These are phyloP conservation scores for Evernia prunastri DNA, from an alignment of 495 filamentous ascomycete genomes.

Conservation along the genomic window DNA sequence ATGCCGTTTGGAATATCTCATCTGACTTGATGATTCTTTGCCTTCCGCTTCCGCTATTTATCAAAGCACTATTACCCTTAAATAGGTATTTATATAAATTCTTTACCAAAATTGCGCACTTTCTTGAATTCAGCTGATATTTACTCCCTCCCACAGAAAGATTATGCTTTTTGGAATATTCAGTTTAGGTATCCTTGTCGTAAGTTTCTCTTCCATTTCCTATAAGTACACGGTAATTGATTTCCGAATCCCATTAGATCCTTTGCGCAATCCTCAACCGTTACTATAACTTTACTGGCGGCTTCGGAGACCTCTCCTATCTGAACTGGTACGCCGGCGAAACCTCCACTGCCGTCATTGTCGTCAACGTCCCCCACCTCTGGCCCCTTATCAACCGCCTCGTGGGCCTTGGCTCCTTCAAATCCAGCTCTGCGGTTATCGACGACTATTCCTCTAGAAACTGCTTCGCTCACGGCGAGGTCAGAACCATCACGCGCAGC, in stretches of 20 bases:
- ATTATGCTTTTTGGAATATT: conserved; percentile 43
- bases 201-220: conserved; percentile 52
- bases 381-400: too few relatives aligned
- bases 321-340: conserved; percentile 63
- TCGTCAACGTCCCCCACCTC: conserved; percentile 56
- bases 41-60: conserved; percentile 54
- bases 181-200: conserved; percentile 51
- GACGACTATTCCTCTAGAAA: conserved; percentile 1
- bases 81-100: conserved; percentile 10
- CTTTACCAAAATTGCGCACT: background rate
- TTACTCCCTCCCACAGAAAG: conserved; percentile 36
- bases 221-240: conserved; percentile 30
- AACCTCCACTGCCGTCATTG: conserved; percentile 53
- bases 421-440: conserved; percentile 16
- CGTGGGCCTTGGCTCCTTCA: conserved; percentile 45
- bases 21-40: conserved; percentile 56
- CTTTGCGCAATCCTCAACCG: too few relatives aligned
- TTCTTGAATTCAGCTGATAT: conserved; percentile 14
- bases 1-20: conserved; percentile 61
- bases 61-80: conserved; percentile 45
- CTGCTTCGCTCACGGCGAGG: background rate
- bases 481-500: background rate
- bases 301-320: conserved; percentile 48
- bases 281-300: conserved; percentile 55
- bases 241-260: too few relatives aligned